Evolutionary conservation across 441 rosid genomes (phyloP), one percentile per base, ranked within the genome.

Genomic region (Manihot esculenta): DNA sequence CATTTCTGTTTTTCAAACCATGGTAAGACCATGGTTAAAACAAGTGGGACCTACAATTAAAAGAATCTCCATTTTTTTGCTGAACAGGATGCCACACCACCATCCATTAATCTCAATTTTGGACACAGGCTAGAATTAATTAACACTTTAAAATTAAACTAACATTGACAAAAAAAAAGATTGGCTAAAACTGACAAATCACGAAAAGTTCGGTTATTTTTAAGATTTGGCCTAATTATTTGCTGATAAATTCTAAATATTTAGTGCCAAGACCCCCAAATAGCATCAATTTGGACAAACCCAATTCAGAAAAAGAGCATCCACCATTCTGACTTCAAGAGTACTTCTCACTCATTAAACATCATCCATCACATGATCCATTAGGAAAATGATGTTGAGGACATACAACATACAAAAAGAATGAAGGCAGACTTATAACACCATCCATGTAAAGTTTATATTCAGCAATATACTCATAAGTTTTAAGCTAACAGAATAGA

Each of bases 341-440:
- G 41, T 15, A 20, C 20, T n/a, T 7, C 1, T 15, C 61, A 33
- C 44, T 21, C 30, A 50, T 38, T 54, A 3, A 68, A 18, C 48
- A 53, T 18, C 65, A 75, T 53, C 64, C 27, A 57, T 49, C 35
- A 27, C 51, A 59, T 15, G 41, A 33, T 30, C 27, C 18, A 11
- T 42, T 49, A 2, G 6, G 33, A 24, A 62, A 59, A 3, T 23
- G 23, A 49, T 24, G 55, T 61, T 18, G 44, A 54, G 51, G 21
- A 38, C 47, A 27, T 55, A 30, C 45, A 30, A 7, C 11, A 64
- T 17, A 30, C 51, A 10, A 56, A 57, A 30, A 44, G 44, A 45
- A 57, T 24, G 20, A 18, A 50, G 33, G 10, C 17, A 41, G 1
- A 23, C 13, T 58, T 48, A 26, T 7, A 61, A 30, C 26, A n/a